Conservation (phyloP, 306 rosid species). For the Glycine latifolia region DNA sequence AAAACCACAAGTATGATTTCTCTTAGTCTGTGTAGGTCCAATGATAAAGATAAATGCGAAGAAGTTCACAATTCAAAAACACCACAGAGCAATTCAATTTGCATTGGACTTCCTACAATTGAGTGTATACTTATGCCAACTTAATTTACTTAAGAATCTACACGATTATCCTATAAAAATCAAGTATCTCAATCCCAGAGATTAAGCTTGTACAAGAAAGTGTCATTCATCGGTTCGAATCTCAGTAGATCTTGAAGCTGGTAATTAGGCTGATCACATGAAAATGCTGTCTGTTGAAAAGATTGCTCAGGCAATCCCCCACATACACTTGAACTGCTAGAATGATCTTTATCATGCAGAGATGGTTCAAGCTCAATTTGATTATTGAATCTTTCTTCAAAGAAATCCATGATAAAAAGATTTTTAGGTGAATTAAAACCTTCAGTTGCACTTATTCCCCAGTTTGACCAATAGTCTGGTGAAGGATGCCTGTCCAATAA, state of each 20-base stretch:
- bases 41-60: constrained; percentile 32
- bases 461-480: constrained; percentile 68
- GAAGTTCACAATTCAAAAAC: constrained; percentile 40
- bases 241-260: constrained; percentile 62
- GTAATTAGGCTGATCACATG: constrained; percentile 47
- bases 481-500: constrained; percentile 68
- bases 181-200: constrained; percentile 69
- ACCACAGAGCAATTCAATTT: constrained; percentile 57
- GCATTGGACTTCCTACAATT: constrained; percentile 50
- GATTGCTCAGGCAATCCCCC: constrained; percentile 61
- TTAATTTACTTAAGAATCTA: constrained; percentile 50
- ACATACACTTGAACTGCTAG: constrained; percentile 61
- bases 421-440: constrained; percentile 53
- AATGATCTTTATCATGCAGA: constrained; percentile 59
- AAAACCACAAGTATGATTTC: constrained; percentile 16
- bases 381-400: constrained; percentile 49
- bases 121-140: constrained; percentile 41
- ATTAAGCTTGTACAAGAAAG: constrained; percentile 76
- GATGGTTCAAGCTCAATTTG: constrained; percentile 58
- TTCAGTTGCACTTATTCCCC: constrained; percentile 63
- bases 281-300: constrained; percentile 49
- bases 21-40: constrained; percentile 29
- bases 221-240: constrained; percentile 61
- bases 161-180: constrained; percentile 50
- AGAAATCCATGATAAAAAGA: constrained; percentile 47